Evolutionary conservation across 805 yeast genomes (phyloP).

Genomic region (Zygosaccharomyces rouxii): DNA sequence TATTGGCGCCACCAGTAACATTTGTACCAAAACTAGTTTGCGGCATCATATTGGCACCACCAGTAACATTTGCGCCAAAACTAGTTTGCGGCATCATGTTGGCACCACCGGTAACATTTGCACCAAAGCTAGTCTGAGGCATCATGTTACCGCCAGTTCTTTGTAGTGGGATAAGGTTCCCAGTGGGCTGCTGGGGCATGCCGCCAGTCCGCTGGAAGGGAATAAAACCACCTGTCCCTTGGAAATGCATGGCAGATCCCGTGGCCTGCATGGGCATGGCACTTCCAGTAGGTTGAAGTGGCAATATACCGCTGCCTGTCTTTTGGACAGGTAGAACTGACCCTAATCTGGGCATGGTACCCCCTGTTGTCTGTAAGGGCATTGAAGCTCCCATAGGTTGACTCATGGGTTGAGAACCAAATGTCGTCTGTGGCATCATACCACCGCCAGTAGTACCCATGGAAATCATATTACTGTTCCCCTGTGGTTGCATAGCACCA

Average conservation of each 20-base stretch:
- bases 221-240: slow-evolving; percentile 27
- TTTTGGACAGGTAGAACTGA: slow-evolving; percentile 39
- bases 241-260: slow-evolving; percentile 29
- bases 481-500: slow-evolving; percentile 34
- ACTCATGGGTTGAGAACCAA: slow-evolving; percentile 32
- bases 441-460: slow-evolving; percentile 25
- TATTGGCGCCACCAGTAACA: slow-evolving; percentile 31
- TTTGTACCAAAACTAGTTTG: slow-evolving; percentile 42
- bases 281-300: slow-evolving; percentile 33
- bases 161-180: slow-evolving; percentile 32
- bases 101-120: slow-evolving; percentile 38
- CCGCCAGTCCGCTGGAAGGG: slow-evolving; percentile 36
- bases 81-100: slow-evolving; percentile 41
- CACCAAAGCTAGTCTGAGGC: slow-evolving; percentile 42
- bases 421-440: slow-evolving; percentile 38
- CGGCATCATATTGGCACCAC: slow-evolving; percentile 40
- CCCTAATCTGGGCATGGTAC: slow-evolving; percentile 34
- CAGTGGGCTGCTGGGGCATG: slow-evolving; percentile 41
- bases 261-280: slow-evolving; percentile 33
- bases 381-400: slow-evolving; percentile 29
- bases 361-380: slow-evolving; percentile 43
- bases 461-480: slow-evolving; percentile 24
- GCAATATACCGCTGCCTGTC: slow-evolving; percentile 43
- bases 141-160: slow-evolving; percentile 39
- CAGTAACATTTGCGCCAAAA: slow-evolving; percentile 34